Evolutionary conservation across 805 yeast genomes (phyloP).

Genomic region (Myxozyma sirexii): DNA sequence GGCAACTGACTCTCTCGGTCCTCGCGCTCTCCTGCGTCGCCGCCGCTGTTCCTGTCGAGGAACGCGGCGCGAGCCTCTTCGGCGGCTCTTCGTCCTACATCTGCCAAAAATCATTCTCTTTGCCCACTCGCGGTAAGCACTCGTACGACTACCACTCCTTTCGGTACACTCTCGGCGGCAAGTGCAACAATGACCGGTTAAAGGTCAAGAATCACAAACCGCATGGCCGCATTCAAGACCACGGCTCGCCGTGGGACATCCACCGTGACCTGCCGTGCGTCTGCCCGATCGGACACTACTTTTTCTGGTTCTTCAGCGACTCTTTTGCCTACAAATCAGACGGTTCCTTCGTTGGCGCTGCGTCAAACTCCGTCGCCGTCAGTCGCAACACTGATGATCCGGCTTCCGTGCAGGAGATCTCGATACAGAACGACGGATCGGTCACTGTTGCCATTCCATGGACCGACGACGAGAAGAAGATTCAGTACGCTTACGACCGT

Average conservation of each 20-base stretch:
- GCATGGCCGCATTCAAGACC: conserved; percentile 13
- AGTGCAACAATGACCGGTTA: not conserved
- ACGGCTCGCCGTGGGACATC: conserved; percentile 16
- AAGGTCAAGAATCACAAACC: conserved; percentile 12
- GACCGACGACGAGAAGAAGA: conserved; percentile 13
- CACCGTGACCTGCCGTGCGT: conserved; percentile 22
- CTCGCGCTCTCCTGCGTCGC: not conserved
- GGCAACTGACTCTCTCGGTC: conserved; percentile 3
- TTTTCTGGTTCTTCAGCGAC: conserved; percentile 34
- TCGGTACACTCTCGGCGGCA: not conserved
- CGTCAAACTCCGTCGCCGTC: conserved; percentile 25
- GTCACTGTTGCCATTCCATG: conserved; percentile 29
- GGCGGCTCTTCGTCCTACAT: not conserved
- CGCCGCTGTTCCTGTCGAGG: conserved; percentile 2
- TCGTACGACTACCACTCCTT: not conserved
- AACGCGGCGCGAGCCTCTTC: conserved; percentile 2
- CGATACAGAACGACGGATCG: conserved; percentile 10
- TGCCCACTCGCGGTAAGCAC: not conserved
- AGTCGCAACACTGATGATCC: conserved; percentile 3
- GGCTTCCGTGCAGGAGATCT: conserved; percentile 16
- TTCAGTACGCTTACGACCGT: conserved; percentile 17
- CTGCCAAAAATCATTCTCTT: not conserved
- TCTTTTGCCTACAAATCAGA: conserved; percentile 17
- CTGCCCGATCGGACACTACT: conserved; percentile 23
- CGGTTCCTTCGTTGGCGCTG: conserved; percentile 26